Base-by-base conservation (phyloP, 1,139 yeast species). In the Kodamaea arcana region DNA sequence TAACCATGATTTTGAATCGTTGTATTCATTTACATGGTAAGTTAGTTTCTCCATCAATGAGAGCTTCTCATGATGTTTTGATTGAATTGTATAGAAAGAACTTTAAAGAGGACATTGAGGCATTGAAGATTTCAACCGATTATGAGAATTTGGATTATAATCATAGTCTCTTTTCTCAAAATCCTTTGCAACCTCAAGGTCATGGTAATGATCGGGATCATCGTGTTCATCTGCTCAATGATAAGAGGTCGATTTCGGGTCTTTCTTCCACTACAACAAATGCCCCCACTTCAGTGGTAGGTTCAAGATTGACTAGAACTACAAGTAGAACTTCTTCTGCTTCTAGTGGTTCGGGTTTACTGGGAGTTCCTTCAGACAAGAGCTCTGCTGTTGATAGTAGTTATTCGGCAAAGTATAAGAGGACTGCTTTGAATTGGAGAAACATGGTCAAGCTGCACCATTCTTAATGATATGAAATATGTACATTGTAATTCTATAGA, bases 1-100 rank as follows among this genome's bases (percentile, higher is more conserved):
- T 87, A 54, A 77, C 88, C 1, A 57, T 72, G 25, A 73, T 83
- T 25, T 67, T 87, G 51, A 74, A 72, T 57, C 69, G 85, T 40
- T 80, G 94, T 53, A 66, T 87, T 44, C 65, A 70, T 24, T 67
- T 85, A 33, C 95, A 87, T 54, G 84, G 81, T 3, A 70, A 75
- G 46, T 65, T 84, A 43, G 72, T 83, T n/a, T 75, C 85, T 2
- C 58, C 69, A 2, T 53, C 67, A 12, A 65, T 83, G 65, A 73
- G 65, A 45, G 71, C 74, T 2, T 73, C 87, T 21, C 95, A 87
- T 51, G 75, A 75, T 16, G 75, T 80, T 13, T 65, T 87, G 58
- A 75, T 79, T 24, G 76, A 73, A 34, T 61, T 86, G 41, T 86
- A 75, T 59, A 69, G 69, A 48, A 74, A 74, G 62, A 85, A 86